Evolutionary conservation across 192 early-diverging fungal genomes (phyloP).

Genomic region (Backusella tarrabulga): DNA sequence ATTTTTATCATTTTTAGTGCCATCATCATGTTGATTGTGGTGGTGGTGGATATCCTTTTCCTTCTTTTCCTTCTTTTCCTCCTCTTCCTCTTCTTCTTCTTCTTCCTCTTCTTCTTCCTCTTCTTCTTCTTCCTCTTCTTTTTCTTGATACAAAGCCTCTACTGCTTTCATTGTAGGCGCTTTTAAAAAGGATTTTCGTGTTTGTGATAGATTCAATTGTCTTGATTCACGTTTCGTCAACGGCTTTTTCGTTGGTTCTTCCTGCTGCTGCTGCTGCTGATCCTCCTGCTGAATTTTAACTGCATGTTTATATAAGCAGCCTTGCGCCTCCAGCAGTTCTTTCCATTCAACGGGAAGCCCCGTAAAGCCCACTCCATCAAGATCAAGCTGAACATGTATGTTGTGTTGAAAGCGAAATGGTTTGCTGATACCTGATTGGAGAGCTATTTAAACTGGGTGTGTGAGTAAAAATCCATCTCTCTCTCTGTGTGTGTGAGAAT

Average conservation of each 20-base stretch:
- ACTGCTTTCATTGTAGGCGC: constrained; percentile 1
- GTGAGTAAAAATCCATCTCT: neutral
- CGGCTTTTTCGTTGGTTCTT: neutral
- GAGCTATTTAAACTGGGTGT: constrained; percentile 5
- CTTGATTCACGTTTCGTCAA: neutral
- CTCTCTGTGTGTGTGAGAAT: neutral
- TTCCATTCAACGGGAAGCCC: constrained; percentile 51
- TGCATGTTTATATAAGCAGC: neutral
- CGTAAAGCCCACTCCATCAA: constrained; percentile 18
- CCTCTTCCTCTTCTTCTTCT: neutral
- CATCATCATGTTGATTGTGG: no score
- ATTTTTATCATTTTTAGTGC: no score
- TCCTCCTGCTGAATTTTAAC: neutral
- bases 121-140: neutral
- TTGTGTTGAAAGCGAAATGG: constrained; percentile 52
- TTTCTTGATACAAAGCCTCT: neutral
- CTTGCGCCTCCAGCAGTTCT: constrained; percentile 5
- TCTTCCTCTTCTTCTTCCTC: neutral
- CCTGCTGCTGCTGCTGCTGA: neutral
- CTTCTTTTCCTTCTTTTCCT: neutral
- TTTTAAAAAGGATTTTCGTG: neutral
- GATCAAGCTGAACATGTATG: constrained; percentile 48
- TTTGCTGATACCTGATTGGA: constrained; percentile 37
- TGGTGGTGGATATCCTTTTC: neutral
- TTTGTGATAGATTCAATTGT: constrained; percentile 5